Conservation (phyloP, 768 basidiomycete species). For the Lentinula sp. region DNA sequence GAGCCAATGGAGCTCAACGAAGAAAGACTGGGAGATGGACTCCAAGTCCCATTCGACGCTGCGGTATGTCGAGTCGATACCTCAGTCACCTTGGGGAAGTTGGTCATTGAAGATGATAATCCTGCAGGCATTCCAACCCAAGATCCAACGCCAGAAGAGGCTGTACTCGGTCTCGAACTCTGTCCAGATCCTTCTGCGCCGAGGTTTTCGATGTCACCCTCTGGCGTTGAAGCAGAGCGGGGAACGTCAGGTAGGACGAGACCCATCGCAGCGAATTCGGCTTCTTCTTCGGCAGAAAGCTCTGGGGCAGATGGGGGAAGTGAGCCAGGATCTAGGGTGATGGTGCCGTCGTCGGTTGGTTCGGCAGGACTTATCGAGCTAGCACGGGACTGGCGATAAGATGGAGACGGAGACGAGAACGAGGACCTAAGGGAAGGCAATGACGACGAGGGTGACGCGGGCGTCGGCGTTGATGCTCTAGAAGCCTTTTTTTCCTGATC, state of each 20-base stretch:
- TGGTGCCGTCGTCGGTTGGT: background rate
- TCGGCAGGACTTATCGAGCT: background rate
- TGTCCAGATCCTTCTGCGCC: background rate
- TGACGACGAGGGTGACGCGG: background rate
- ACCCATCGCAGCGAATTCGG: constrained; percentile 42
- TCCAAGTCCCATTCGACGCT: constrained; percentile 1
- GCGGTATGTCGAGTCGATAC: background rate
- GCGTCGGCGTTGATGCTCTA: background rate
- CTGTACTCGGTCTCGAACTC: background rate
- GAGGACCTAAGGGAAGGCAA: background rate
- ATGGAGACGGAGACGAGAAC: background rate
- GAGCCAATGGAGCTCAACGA: background rate
- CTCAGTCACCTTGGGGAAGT: background rate
- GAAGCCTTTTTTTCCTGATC: background rate
- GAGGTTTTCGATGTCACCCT: background rate
- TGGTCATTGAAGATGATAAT: background rate
- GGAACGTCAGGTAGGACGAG: constrained; percentile 15
- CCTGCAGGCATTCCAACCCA: background rate
- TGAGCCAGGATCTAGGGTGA: background rate
- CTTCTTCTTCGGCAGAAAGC: constrained; percentile 16
- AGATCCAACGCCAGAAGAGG: background rate
- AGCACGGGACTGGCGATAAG: background rate
- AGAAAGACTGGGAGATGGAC: background rate
- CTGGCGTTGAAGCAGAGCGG: background rate
- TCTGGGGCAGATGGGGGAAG: constrained; percentile 1